Conservation (phyloP, 1,139 yeast genomes). For the Kodamaea fungicola region DNA sequence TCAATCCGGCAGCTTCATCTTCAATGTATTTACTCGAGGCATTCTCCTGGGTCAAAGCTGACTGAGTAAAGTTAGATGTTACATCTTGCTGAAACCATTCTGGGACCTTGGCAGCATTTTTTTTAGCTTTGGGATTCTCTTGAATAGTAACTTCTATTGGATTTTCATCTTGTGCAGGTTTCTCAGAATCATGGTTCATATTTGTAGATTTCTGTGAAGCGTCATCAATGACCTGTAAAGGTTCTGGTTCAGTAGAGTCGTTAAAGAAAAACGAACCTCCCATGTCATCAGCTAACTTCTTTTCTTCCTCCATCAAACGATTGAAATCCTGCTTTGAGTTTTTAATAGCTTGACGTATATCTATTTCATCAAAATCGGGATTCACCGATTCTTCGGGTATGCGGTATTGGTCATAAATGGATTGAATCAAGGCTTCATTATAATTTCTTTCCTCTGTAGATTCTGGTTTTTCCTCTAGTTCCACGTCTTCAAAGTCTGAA, state of each 20-base stretch:
- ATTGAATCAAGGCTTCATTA: conserved; percentile 33
- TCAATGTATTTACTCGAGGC: conserved; percentile 20
- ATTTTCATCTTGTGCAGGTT: no score
- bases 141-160: no score
- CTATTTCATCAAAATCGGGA: conserved; percentile 26
- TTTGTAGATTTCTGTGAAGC: no score
- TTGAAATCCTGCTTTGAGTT: conserved; percentile 38
- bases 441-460: conserved; percentile 27
- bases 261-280: conserved; percentile 6
- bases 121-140: conserved; percentile 1
- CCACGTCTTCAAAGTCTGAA: conserved; percentile 21
- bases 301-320: conserved; percentile 18
- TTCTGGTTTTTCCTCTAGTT: conserved; percentile 16
- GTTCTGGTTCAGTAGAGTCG: neutral
- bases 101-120: conserved; percentile 19
- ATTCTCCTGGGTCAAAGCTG: conserved; percentile 4
- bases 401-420: conserved; percentile 32
- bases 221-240: no score
- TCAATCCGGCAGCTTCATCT: conserved; percentile 48
- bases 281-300: conserved; percentile 1
- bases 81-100: conserved; percentile 28
- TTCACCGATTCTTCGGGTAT: conserved; percentile 5
- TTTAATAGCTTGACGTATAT: conserved; percentile 45
- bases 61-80: conserved; percentile 10
- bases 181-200: no score